These are phyloP conservation scores for Leptodermis oblonga DNA, from an alignment of 257 asterid species.

Conservation along the genomic window DNA sequence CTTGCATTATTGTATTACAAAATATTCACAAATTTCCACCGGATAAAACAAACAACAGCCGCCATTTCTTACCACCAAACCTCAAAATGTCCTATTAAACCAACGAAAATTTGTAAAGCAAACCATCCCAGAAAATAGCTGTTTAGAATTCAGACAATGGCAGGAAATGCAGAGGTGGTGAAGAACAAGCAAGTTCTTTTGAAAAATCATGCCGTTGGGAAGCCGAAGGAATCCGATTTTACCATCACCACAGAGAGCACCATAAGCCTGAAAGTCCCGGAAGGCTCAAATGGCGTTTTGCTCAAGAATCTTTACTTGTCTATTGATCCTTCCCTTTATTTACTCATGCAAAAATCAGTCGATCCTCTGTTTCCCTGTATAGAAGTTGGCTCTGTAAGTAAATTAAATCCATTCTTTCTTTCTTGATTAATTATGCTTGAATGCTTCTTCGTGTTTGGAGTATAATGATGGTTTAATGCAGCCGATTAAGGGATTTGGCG, in stretches of 20 bases:
- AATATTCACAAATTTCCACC: too few relatives aligned
- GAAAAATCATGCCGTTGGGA: neutral
- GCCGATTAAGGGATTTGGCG: slow-evolving; percentile 29
- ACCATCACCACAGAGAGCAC: neutral
- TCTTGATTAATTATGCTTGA: neutral
- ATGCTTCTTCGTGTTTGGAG: neutral
- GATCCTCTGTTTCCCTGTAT: neutral
- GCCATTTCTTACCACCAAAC: too few relatives aligned
- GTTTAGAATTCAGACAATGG: neutral
- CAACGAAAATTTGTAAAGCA: too few relatives aligned
- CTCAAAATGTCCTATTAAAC: too few relatives aligned
- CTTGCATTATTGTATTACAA: too few relatives aligned
- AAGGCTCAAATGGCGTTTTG: slow-evolving; percentile 8
- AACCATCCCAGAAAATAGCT: too few relatives aligned
- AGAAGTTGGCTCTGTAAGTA: slow-evolving; percentile 15
- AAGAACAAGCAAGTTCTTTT: slow-evolving; percentile 6
- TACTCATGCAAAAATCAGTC: neutral
- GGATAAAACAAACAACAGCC: too few relatives aligned
- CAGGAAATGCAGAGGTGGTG: too few relatives aligned
- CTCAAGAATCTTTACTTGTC: slow-evolving; percentile 11
- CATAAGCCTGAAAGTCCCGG: slow-evolving; percentile 9
- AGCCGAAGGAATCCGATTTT: slow-evolving; percentile 17
- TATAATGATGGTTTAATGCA: neutral
- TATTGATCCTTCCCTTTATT: neutral
- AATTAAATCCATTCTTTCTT: neutral